Evolutionary conservation across 768 basidiomycete species (phyloP).

Genomic region (Trametes maxima): DNA sequence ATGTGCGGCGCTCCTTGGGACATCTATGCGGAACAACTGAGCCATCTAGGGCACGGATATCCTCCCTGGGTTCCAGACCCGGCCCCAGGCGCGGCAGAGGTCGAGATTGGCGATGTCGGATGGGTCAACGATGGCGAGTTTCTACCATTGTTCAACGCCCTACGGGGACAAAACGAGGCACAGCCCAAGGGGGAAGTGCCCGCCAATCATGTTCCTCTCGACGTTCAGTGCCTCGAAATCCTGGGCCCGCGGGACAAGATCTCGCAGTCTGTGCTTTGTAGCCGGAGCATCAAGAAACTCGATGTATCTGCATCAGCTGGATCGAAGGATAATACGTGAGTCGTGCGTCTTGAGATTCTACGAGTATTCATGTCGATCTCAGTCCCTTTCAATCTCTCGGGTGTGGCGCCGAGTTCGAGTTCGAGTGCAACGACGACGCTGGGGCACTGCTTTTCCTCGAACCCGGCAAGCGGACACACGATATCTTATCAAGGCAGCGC

Average conservation of each 20-base stretch:
- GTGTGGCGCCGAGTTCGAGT: constrained; percentile 2
- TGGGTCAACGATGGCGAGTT: constrained; percentile 9
- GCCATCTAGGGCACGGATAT: not conserved
- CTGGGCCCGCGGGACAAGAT: constrained; percentile 4
- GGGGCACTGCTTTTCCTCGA: not conserved
- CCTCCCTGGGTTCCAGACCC: constrained; percentile 2
- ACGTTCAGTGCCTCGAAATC: not conserved
- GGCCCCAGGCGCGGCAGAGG: not conserved
- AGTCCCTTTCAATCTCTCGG: not conserved
- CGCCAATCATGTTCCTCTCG: not conserved
- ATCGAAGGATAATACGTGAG: too few relatives aligned
- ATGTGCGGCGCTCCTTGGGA: not conserved
- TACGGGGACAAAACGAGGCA: not conserved
- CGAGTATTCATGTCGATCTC: too few relatives aligned
- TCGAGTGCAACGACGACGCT: constrained; percentile 11
- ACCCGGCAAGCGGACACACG: not conserved
- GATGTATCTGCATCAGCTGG: not conserved
- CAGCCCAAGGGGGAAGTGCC: constrained; percentile 1
- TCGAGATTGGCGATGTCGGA: constrained; percentile 13
- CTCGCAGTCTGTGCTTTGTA: not conserved
- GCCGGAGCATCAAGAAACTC: constrained; percentile 6
- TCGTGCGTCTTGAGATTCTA: too few relatives aligned
- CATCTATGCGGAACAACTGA: constrained; percentile 2
- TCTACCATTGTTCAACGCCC: constrained; percentile 7
- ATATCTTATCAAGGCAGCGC: not conserved